Evolutionary conservation across 768 basidiomycete species (phyloP).

Genomic region (Antrodiella citrinella): DNA sequence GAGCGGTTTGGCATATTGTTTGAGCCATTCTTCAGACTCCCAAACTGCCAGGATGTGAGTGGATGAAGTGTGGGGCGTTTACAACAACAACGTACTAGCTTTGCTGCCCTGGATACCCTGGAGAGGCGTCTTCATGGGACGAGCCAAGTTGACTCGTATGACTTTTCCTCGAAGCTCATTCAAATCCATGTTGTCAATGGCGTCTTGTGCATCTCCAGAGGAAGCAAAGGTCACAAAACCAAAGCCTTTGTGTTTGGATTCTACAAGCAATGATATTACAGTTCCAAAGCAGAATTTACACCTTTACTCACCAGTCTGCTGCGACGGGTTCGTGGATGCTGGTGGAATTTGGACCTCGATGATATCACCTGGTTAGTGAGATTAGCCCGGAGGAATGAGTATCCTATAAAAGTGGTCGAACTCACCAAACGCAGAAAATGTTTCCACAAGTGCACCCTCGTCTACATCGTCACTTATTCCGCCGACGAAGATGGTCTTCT

Average conservation of each 20-base stretch:
- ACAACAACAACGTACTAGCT: slow-evolving; percentile 47
- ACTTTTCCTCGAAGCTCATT: slow-evolving; percentile 78
- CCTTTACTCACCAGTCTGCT: slow-evolving; percentile 43
- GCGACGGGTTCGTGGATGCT: slow-evolving; percentile 61
- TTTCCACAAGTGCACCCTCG: slow-evolving; percentile 65
- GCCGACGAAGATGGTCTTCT: slow-evolving; percentile 81
- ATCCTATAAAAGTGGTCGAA: not conserved
- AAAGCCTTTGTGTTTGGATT: slow-evolving; percentile 85
- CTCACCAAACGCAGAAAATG: slow-evolving; percentile 85
- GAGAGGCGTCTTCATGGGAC: slow-evolving; percentile 66
- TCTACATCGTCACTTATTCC: slow-evolving; percentile 81
- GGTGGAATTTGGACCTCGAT: slow-evolving; percentile 86
- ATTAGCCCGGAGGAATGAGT: not conserved
- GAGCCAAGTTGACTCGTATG: slow-evolving; percentile 77
- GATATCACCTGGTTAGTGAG: slow-evolving; percentile 62
- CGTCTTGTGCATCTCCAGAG: slow-evolving; percentile 83
- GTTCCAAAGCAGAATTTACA: slow-evolving; percentile 7
- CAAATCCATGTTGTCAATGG: slow-evolving; percentile 98
- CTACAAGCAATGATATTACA: slow-evolving; percentile 25
- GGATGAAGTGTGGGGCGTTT: slow-evolving; percentile 2
- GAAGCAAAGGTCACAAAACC: slow-evolving; percentile 86
- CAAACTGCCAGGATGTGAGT: slow-evolving; percentile 51
- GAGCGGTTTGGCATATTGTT: slow-evolving; percentile 72
- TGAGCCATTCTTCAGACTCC: slow-evolving; percentile 93
- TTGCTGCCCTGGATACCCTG: slow-evolving; percentile 54